Evolutionary conservation across 805 yeast genomes (phyloP).

Genomic region (Candida coquimbonensis): DNA sequence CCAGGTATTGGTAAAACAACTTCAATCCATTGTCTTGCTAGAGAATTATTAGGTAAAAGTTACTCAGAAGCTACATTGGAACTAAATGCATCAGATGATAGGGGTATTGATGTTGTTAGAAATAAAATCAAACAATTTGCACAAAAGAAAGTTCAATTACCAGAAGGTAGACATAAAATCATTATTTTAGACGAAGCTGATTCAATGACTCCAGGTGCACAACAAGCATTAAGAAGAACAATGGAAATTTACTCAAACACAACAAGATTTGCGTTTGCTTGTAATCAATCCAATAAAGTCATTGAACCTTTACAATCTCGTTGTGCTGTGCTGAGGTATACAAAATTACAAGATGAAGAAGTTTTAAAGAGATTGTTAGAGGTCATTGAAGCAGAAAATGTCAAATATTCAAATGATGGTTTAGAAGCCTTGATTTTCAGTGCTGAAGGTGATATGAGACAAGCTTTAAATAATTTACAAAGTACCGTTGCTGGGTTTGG

Average conservation of each 20-base stretch:
- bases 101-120: constrained; percentile 96
- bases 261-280: constrained; percentile 97
- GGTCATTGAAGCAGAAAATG: constrained; percentile 60
- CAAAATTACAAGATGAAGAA: constrained; percentile 76
- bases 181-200: constrained; percentile 94
- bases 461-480: constrained; percentile 90
- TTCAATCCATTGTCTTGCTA: constrained; percentile 82
- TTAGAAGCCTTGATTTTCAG: constrained; percentile 88
- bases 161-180: constrained; percentile 87
- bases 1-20: constrained; percentile 99
- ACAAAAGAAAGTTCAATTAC: constrained; percentile 82
- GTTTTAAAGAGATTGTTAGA: constrained; percentile 70
- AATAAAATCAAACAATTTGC: constrained; percentile 94
- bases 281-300: constrained; percentile 89
- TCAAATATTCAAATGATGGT: constrained; percentile 82
- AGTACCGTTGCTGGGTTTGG: constrained; percentile 93
- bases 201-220: constrained; percentile 90
- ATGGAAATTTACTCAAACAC: constrained; percentile 95
- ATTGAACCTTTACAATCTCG: constrained; percentile 95
- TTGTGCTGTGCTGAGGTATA: constrained; percentile 88
- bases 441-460: constrained; percentile 99
- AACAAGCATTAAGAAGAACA: constrained; percentile 87
- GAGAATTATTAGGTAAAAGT: constrained; percentile 67
- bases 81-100: constrained; percentile 91
- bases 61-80: constrained; percentile 83